Percentiles rank a stretch among this genome's conserved stretches.
phyloP scores from a whole-genome alignment of 2,329 filamentous ascomycete genomes.

The Penicillium sp. region DNA sequence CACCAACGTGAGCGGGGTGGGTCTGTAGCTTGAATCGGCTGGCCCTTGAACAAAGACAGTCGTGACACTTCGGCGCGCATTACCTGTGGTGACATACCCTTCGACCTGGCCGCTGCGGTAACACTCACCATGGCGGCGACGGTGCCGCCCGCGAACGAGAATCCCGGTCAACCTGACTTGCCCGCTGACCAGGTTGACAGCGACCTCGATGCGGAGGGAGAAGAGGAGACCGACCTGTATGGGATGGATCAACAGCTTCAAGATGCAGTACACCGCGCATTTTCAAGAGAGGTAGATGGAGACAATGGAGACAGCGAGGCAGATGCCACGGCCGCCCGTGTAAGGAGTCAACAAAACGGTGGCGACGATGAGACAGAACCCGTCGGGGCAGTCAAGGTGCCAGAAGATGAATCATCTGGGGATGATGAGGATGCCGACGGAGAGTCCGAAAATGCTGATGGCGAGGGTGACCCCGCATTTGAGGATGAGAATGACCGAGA shows the following conservation, averaged over 20 bases:
- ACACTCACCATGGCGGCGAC: conserved; percentile 43
- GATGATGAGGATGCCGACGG: conserved; percentile 46
- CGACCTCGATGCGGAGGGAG: conserved; percentile 47
- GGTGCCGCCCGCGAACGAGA: conserved; percentile 39
- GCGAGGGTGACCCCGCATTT: conserved; percentile 45
- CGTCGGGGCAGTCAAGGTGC: conserved; percentile 40
- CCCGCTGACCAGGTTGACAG: conserved; percentile 38
- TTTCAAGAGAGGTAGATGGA: conserved; percentile 31
- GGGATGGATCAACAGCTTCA: conserved; percentile 41
- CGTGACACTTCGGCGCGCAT: conserved; percentile 7
- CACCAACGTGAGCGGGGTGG: conserved; percentile 28
- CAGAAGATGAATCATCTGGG: conserved; percentile 29
- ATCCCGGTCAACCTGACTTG: conserved; percentile 32
- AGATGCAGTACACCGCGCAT: conserved; percentile 38
- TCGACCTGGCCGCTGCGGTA: conserved; percentile 41
- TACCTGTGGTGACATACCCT: conserved; percentile 4
- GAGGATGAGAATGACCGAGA: conserved; percentile 41
- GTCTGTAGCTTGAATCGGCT: conserved; percentile 30
- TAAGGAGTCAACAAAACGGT: conserved; percentile 33
- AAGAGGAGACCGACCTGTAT: conserved; percentile 44
- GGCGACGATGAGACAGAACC: conserved; percentile 46
- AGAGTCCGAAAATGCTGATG: conserved; percentile 41
- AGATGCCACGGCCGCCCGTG: conserved; percentile 35
- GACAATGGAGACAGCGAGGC: conserved; percentile 28
- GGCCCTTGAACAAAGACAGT: conserved; percentile 14